Evolutionary conservation across 192 early-diverging fungal genomes (phyloP).

Genomic region (Coemansia sp.): DNA sequence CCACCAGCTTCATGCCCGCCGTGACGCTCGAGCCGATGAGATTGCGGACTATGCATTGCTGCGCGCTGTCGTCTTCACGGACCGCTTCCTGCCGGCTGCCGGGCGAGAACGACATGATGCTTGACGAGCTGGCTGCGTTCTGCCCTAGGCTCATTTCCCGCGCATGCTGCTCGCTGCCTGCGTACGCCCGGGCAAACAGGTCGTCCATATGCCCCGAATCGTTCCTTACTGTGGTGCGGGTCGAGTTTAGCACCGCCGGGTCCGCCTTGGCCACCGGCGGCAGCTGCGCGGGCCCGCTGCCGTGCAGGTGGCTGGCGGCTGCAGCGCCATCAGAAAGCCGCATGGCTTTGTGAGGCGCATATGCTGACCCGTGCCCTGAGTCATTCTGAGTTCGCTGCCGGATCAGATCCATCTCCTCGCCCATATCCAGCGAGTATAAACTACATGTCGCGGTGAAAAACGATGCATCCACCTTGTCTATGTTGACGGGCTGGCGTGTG

Average conservation of each 20-base stretch:
- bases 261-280: not conserved
- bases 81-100: slow-evolving; percentile 2
- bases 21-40: slow-evolving; percentile 65
- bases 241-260: not conserved
- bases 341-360: no score
- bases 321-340: no score
- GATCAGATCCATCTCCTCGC: slow-evolving; percentile 44
- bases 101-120: slow-evolving; percentile 45
- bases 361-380: slow-evolving; percentile 17
- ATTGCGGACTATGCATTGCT: slow-evolving; percentile 45
- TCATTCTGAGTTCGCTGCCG: slow-evolving; percentile 31
- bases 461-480: slow-evolving; percentile 30
- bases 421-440: slow-evolving; percentile 37
- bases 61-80: slow-evolving; percentile 1
- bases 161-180: not conserved
- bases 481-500: slow-evolving; percentile 26
- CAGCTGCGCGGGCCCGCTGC: not conserved
- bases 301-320: no score
- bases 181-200: not conserved
- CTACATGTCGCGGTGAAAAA: slow-evolving; percentile 47
- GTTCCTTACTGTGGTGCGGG: slow-evolving; percentile 5
- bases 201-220: not conserved
- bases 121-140: slow-evolving; percentile 27
- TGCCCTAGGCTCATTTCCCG: slow-evolving; percentile 14
- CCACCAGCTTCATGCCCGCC: slow-evolving; percentile 58